Conservation (phyloP, 257 asterid species). For the Linaria vulgaris region DNA sequence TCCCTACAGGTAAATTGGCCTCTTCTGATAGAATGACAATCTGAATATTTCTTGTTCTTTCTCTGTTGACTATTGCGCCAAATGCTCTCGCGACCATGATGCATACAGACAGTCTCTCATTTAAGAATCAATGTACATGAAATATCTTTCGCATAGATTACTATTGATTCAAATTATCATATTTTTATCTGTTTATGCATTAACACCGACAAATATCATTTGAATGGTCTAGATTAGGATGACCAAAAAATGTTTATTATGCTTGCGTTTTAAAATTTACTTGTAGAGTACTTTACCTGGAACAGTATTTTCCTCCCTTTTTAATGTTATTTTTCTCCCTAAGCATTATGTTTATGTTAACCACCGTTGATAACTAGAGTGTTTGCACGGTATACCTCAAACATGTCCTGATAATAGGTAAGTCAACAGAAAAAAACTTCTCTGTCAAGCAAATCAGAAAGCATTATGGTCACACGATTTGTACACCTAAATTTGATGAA, state of each 20-base stretch:
- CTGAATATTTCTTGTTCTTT: not conserved
- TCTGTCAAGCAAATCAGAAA: too few relatives aligned
- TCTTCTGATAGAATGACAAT: not conserved
- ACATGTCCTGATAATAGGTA: too few relatives aligned
- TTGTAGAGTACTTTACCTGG: not conserved
- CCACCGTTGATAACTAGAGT: too few relatives aligned
- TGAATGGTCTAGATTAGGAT: not conserved
- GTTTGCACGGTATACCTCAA: too few relatives aligned
- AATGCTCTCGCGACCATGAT: too few relatives aligned
- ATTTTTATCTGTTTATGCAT: not conserved
- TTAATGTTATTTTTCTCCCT: too few relatives aligned
- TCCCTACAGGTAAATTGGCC: slow-evolving; percentile 58
- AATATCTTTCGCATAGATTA: not conserved
- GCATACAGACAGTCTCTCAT: too few relatives aligned
- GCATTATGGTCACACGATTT: too few relatives aligned
- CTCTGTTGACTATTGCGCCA: not conserved
- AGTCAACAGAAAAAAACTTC: too few relatives aligned
- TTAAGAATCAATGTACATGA: too few relatives aligned
- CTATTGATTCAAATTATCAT: not conserved
- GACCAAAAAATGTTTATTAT: not conserved
- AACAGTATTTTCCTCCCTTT: not conserved
- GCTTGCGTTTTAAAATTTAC: not conserved
- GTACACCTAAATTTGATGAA: too few relatives aligned
- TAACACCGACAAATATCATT: not conserved
- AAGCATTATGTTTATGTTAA: too few relatives aligned